A percentile compares a stretch with the other conserved stretches of the same genome.
Evolutionary conservation across 1,139 yeast species (phyloP).

Genomic region (Saccharomyces hybrid): DNA sequence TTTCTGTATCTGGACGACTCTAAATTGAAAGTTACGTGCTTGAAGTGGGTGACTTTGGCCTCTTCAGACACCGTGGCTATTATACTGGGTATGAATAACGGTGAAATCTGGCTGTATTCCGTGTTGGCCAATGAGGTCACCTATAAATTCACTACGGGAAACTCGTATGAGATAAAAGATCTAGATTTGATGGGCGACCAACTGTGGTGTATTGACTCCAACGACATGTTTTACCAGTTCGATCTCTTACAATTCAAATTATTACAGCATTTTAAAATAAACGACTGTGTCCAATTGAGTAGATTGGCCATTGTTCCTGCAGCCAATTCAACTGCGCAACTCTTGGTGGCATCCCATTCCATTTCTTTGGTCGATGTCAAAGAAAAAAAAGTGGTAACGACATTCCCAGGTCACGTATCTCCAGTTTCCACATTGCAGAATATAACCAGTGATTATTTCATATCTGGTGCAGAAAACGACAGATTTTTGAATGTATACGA

Average conservation of each 20-base stretch:
- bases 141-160: conserved; percentile 44
- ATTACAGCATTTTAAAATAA: conserved; percentile 39
- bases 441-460: conserved; percentile 38
- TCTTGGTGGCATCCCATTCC: conserved; percentile 59
- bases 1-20: conserved; percentile 43
- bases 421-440: conserved; percentile 45
- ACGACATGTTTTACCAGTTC: conserved; percentile 60
- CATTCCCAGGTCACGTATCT: conserved; percentile 69
- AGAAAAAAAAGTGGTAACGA: conserved; percentile 34
- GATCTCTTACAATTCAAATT: conserved; percentile 41
- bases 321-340: conserved; percentile 2
- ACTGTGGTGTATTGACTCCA: conserved; percentile 58
- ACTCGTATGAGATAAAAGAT: conserved; percentile 46
- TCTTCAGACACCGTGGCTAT: conserved; percentile 35
- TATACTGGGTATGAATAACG: conserved; percentile 60
- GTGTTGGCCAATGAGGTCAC: conserved; percentile 56
- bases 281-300: conserved; percentile 22
- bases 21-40: conserved; percentile 42
- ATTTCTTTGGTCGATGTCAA: conserved; percentile 43
- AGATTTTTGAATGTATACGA: conserved; percentile 67
- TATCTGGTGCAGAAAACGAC: conserved; percentile 69
- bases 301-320: conserved; percentile 18
- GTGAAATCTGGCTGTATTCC: conserved; percentile 57
- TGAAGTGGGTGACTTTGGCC: conserved; percentile 47
- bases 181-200: conserved; percentile 39